These are phyloP conservation scores for Coemansia sp. DNA, from an alignment of 192 early-diverging fungal genomes.

Conservation along the genomic window DNA sequence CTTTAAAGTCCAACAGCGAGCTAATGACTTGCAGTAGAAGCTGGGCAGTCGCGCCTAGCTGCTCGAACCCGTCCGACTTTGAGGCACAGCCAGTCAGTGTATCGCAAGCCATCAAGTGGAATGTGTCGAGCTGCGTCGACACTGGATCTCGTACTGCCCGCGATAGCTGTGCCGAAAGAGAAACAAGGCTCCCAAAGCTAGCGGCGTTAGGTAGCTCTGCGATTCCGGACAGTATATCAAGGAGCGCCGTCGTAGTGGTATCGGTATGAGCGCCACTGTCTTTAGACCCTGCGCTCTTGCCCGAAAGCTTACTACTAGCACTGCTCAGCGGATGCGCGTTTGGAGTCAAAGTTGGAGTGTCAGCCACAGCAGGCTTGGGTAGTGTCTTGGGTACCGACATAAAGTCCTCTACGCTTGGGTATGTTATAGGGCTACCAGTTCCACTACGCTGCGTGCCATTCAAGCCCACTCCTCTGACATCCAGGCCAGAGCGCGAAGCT, in stretches of 20 bases:
- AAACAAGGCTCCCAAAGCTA: slow-evolving; percentile 29
- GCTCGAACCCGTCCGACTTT: slow-evolving; percentile 7
- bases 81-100: slow-evolving; percentile 8
- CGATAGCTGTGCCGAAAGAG: slow-evolving; percentile 30
- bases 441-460: background rate
- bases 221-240: slow-evolving; percentile 32
- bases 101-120: slow-evolving; percentile 34
- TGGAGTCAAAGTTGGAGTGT: background rate
- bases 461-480: background rate
- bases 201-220: slow-evolving; percentile 21
- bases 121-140: slow-evolving; percentile 4
- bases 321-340: slow-evolving; percentile 7
- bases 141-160: slow-evolving; percentile 16
- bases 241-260: slow-evolving; percentile 3
- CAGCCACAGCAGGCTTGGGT: background rate
- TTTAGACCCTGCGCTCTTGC: background rate
- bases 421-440: slow-evolving; percentile 13
- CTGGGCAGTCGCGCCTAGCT: slow-evolving; percentile 26
- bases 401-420: slow-evolving; percentile 46
- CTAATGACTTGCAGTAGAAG: slow-evolving; percentile 29
- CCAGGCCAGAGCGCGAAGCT: slow-evolving; percentile 6
- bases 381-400: slow-evolving; percentile 26
- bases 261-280: background rate
- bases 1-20: slow-evolving; percentile 21
- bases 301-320: background rate